Base-by-base conservation (phyloP, 225 moss, liverwort and hornwort genomes). In the Bryoerythrophyllum caledonicum region DNA sequence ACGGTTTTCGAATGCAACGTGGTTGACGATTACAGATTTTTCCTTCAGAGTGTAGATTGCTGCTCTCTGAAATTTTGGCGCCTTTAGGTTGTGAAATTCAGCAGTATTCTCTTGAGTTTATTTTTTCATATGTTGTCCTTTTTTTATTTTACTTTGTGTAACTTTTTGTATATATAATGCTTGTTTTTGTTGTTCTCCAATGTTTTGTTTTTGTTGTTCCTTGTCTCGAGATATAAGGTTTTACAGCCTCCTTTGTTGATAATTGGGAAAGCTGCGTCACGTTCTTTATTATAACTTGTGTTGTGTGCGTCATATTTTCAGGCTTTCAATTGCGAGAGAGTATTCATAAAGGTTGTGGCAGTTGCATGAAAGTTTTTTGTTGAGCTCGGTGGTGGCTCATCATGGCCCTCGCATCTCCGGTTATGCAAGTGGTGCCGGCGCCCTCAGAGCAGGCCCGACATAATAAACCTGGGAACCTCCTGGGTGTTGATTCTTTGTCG, bases 331-430 rank as follows among this genome's bases (percentile, higher is more conserved):
- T n/a, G 30, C 63, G 40, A 12, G 61, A 16, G 61, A 63, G 30
- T 67, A 72, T 63, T 24, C 8, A 17, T 62, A 51, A 49, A 66
- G 71, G 2, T 76, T 51, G 76, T 63, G 66, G 61, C 75, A 79
- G 67, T 76, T 80, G 77, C 60, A 80, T 76, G 84, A 84, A 80
- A 65, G 69, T 53, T 35, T 27, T 32, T 69, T 70, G 1, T 23
- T 74, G 53, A 74, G 37, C 52, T 6, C 51, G 32, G 73, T 19
- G 77, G 76, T 79, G 76, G 58, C 32, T 67, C 68, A 65, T 20
- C 28, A 87, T 87, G 87, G 82, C 87, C 48, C 64, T 82, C 72
- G 63, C 68, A 76, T 72, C 80, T 32, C 83, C 83, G 19, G 17
- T 15, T 65, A 56, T 79, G 70, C 64, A 81, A 74, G 79, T 19